Conservation (phyloP, 352 stramenopile genomes). For the Pythium grandisporangium region DNA sequence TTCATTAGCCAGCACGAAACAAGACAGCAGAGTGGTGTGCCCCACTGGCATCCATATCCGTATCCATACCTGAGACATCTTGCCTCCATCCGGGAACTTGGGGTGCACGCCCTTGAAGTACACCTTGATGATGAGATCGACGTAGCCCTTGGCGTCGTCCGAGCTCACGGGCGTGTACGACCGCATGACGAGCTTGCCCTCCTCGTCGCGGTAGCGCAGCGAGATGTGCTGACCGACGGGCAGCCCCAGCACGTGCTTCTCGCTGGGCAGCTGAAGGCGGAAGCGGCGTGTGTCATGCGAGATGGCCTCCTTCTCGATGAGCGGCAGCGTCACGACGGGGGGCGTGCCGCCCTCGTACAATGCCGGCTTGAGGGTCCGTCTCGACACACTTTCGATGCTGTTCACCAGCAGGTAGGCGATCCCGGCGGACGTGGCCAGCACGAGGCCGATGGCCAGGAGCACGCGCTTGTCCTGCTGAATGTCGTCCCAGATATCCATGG, state of each 20-base stretch:
- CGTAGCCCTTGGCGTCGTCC: constrained; percentile 88
- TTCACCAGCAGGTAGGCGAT: constrained; percentile 24
- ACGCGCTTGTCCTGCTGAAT: constrained; percentile 29
- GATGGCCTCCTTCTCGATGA: constrained; percentile 88
- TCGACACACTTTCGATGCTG: constrained; percentile 15
- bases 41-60: not conserved
- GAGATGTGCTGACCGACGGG: constrained; percentile 94
- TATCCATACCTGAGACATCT: constrained; percentile 60
- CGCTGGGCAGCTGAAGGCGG: constrained; percentile 85
- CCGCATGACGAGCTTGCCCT: constrained; percentile 84
- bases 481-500: not conserved
- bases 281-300: constrained; percentile 93
- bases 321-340: constrained; percentile 49
- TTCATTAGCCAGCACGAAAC: no score
- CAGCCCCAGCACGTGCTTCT: constrained; percentile 83
- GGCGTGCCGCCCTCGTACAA: constrained; percentile 19
- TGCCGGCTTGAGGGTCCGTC: constrained; percentile 40
- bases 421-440: constrained; percentile 33
- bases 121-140: constrained; percentile 96
- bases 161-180: constrained; percentile 96
- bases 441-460: constrained; percentile 32
- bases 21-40: constrained; percentile 46
- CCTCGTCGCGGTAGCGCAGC: constrained; percentile 83
- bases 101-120: constrained; percentile 95
- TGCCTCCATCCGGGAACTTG: constrained; percentile 93